These are phyloP conservation scores for Oryza brachyantha DNA, from an alignment of 176 grass and related monocot genomes.

Conservation along the genomic window DNA sequence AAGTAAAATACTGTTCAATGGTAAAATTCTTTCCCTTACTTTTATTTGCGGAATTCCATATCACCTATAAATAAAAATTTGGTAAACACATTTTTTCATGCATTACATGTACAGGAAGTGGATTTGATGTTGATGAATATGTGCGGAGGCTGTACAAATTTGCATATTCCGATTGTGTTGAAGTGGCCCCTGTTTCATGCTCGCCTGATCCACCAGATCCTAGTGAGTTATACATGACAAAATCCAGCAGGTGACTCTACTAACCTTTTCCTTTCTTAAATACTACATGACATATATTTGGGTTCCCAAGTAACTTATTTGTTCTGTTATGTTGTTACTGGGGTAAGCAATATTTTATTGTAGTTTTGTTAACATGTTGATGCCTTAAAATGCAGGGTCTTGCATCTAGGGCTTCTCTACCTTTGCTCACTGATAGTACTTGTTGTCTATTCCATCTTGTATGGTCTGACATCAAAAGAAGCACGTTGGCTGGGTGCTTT, in stretches of 20 bases:
- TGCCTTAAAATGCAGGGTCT: constrained; percentile 51
- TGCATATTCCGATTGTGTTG: constrained; percentile 99
- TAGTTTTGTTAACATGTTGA: constrained; percentile 27
- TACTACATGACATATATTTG: constrained; percentile 9
- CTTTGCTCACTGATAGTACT: constrained; percentile 73
- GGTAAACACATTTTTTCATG: constrained; percentile 14
- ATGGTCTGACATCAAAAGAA: constrained; percentile 94
- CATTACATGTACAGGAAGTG: constrained; percentile 59
- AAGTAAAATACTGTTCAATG: constrained; percentile 96
- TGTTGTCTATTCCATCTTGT: constrained; percentile 83
- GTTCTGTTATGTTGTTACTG: constrained; percentile 24
- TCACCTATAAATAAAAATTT: not conserved
- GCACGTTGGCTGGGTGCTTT: constrained; percentile 81
- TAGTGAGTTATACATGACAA: constrained; percentile 91
- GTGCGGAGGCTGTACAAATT: constrained; percentile 88
- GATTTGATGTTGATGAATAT: constrained; percentile 99
- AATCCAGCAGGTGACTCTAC: constrained; percentile 74
- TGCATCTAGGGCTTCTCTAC: constrained; percentile 88
- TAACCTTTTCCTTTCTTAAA: constrained; percentile 3
- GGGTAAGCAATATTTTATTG: constrained; percentile 27
- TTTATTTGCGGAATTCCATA: constrained; percentile 3
- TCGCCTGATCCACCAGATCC: constrained; percentile 90
- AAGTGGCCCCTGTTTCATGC: constrained; percentile 88
- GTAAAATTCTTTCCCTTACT: constrained; percentile 42
- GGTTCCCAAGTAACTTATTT: constrained; percentile 9